These are phyloP conservation scores for Dactylella cylindrospora DNA, from an alignment of 2,329 filamentous ascomycete genomes.

Conservation along the genomic window DNA sequence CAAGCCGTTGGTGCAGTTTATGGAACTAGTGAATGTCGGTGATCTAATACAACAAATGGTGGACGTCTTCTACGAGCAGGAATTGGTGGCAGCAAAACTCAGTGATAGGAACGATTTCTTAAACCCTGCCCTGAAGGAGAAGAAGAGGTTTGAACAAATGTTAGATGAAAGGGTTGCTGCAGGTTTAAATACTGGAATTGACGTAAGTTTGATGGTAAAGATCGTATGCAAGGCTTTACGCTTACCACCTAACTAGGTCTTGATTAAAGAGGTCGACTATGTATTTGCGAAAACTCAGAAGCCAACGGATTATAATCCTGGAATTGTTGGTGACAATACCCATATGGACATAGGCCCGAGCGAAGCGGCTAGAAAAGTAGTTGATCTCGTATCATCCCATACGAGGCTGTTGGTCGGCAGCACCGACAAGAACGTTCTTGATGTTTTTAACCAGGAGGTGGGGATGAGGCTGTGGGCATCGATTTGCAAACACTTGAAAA, in stretches of 20 bases:
- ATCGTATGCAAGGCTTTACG: not conserved
- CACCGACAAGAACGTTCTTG: slow-evolving; percentile 96
- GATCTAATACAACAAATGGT: slow-evolving; percentile 99
- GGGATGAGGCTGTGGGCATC: slow-evolving; percentile 87
- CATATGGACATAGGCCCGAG: slow-evolving; percentile 70
- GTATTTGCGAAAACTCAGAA: slow-evolving; percentile 84
- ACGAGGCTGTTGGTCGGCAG: slow-evolving; percentile 91
- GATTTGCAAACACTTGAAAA: slow-evolving; percentile 95
- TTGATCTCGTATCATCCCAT: slow-evolving; percentile 82
- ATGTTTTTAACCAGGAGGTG: slow-evolving; percentile 98
- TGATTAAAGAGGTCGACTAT: slow-evolving; percentile 98
- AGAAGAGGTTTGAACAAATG: slow-evolving; percentile 99
- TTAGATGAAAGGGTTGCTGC: slow-evolving; percentile 94
- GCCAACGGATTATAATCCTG: slow-evolving; percentile 87
- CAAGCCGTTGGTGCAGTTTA: slow-evolving; percentile 88
- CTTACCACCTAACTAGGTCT: slow-evolving; percentile 46
- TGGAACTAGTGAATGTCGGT: slow-evolving; percentile 96
- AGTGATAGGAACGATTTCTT: slow-evolving; percentile 93
- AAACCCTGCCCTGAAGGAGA: slow-evolving; percentile 85
- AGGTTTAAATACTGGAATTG: slow-evolving; percentile 94
- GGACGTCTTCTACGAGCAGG: slow-evolving; percentile 97
- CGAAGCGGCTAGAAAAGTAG: slow-evolving; percentile 73
- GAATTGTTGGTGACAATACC: slow-evolving; percentile 50
- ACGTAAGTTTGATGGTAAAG: slow-evolving; percentile 59
- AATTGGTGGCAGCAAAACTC: slow-evolving; percentile 77